Conservation (phyloP, 352 stramenopile genomes). For the Globisporangium cystogenes region DNA sequence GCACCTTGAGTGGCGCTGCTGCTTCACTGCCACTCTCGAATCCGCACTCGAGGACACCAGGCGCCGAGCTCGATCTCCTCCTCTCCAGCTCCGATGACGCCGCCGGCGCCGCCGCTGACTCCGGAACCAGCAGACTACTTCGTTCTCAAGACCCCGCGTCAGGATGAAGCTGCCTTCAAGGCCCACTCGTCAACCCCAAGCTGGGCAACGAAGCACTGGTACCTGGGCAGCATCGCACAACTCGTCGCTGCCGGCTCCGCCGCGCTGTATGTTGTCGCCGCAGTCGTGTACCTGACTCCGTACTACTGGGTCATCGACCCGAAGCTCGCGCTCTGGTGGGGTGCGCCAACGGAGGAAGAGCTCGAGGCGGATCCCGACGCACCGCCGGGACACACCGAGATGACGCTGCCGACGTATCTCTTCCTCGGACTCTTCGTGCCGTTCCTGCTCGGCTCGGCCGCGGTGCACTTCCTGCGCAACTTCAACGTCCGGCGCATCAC, state of each 20-base stretch:
- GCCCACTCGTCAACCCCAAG: background rate
- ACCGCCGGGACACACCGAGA: conserved; percentile 14
- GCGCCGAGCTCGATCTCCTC: background rate
- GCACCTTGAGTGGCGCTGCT: background rate
- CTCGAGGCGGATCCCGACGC: conserved; percentile 9
- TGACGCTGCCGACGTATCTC: conserved; percentile 18
- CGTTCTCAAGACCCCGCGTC: background rate
- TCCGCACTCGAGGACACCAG: background rate
- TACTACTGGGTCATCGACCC: conserved; percentile 17
- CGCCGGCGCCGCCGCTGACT: background rate
- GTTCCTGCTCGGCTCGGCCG: conserved; percentile 5
- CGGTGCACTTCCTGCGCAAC: conserved; percentile 4
- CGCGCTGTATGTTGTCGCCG: conserved; percentile 11
- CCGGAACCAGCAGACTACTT: background rate
- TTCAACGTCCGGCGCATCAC: conserved; percentile 21
- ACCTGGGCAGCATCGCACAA: conserved; percentile 13
- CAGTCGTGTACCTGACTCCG: conserved; percentile 14
- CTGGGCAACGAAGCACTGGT: conserved; percentile 12
- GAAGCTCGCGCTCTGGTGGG: conserved; percentile 17
- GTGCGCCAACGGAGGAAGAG: conserved; percentile 10
- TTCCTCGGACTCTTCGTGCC: conserved; percentile 13
- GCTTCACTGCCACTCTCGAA: background rate
- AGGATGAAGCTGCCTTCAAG: background rate
- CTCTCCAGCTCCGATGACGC: background rate
- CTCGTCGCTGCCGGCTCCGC: conserved; percentile 4